A percentile compares a stretch with the other conserved stretches of the same genome.
Conservation (phyloP, 2,329 filamentous ascomycete species). For the Zalaria obscura region DNA sequence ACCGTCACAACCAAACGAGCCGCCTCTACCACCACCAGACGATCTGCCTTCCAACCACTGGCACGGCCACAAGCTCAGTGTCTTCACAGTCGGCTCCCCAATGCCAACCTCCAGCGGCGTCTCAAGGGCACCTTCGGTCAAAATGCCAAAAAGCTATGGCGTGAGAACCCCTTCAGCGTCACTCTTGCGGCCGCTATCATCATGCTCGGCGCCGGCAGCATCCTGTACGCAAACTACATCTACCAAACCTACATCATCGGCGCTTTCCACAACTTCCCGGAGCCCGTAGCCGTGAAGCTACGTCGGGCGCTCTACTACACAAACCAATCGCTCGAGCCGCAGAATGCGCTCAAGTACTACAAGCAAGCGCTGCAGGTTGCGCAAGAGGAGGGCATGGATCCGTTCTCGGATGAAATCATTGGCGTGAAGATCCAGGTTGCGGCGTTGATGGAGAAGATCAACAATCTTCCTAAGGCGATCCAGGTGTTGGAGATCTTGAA, state of each 20-base stretch:
- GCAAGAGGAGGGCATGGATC: conserved; percentile 62
- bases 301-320: conserved; percentile 79
- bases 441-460: conserved; percentile 63
- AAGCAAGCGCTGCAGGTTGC: conserved; percentile 63
- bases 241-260: conserved; percentile 32
- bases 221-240: conserved; percentile 31
- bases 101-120: conserved; percentile 6
- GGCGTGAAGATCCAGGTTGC: conserved; percentile 77
- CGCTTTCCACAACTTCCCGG: conserved; percentile 45
- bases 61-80: conserved; percentile 3
- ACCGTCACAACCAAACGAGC: background rate
- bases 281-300: conserved; percentile 57
- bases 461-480: conserved; percentile 55
- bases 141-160: conserved; percentile 19
- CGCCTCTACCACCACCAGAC: background rate
- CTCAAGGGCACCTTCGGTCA: conserved; percentile 8
- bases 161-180: conserved; percentile 24
- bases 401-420: conserved; percentile 79
- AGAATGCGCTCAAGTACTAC: conserved; percentile 71
- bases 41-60: conserved; percentile 3
- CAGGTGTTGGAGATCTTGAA: conserved; percentile 67
- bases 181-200: conserved; percentile 19
- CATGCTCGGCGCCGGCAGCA: conserved; percentile 21
- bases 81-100: conserved; percentile 10
- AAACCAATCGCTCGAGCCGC: conserved; percentile 59